Evolutionary conservation across 2,329 filamentous ascomycete species (phyloP).

Genomic region (Zymoseptoria crescenta): DNA sequence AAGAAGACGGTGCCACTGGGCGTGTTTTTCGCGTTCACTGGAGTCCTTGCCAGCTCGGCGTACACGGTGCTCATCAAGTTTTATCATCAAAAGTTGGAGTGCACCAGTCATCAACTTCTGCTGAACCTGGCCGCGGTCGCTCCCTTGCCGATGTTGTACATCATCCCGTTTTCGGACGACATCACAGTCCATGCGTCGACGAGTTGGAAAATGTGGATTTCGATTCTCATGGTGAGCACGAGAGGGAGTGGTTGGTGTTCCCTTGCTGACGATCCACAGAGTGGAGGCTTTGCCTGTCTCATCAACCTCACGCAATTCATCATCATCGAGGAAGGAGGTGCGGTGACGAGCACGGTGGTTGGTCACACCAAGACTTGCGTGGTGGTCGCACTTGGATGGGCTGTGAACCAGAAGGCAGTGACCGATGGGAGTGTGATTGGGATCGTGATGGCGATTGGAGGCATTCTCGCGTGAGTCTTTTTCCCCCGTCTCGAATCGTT

Average conservation of each 20-base stretch:
- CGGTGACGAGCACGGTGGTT: conserved; percentile 29
- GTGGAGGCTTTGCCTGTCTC: conserved; percentile 54
- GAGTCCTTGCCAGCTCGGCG: conserved; percentile 57
- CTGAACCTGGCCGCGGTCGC: conserved; percentile 61
- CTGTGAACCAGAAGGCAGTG: conserved; percentile 19
- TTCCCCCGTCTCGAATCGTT: not conserved
- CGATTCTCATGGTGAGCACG: conserved; percentile 50
- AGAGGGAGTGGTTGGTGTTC: not conserved
- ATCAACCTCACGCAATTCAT: conserved; percentile 46
- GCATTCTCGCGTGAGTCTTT: conserved; percentile 25
- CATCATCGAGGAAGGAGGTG: conserved; percentile 28
- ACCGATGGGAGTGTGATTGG: conserved; percentile 25
- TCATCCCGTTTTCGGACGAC: conserved; percentile 58
- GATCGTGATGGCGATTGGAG: conserved; percentile 25
- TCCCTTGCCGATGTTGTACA: conserved; percentile 55
- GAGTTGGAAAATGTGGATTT: conserved; percentile 26
- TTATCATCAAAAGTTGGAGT: conserved; percentile 57
- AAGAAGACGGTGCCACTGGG: conserved; percentile 52
- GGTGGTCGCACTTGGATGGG: conserved; percentile 28
- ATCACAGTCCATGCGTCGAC: conserved; percentile 52
- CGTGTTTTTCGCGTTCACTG: conserved; percentile 56
- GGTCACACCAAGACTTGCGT: conserved; percentile 30
- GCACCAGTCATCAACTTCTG: conserved; percentile 62
- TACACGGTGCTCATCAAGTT: conserved; percentile 63
- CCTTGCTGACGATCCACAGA: conserved; percentile 35